Conservation (phyloP, 352 stramenopile species). For the Globisporangium rhizosaccharum region DNA sequence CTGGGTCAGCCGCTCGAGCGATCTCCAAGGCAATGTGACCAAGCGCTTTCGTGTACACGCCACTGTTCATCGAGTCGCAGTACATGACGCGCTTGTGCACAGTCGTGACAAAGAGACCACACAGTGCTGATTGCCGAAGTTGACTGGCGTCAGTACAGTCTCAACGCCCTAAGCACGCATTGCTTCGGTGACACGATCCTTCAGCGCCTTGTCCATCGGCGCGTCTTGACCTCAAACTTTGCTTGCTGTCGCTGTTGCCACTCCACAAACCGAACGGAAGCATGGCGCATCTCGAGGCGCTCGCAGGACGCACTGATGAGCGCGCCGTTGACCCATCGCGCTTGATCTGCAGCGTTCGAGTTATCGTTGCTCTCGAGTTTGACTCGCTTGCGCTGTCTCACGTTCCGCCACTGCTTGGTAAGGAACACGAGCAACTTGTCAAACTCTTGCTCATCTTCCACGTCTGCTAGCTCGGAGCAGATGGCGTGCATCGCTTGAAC, state of each 20-base stretch:
- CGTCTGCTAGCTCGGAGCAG: too few relatives aligned
- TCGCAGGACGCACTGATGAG: background rate
- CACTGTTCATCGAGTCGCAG: background rate
- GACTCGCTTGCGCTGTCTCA: too few relatives aligned
- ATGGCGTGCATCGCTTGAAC: background rate
- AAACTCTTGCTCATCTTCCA: too few relatives aligned
- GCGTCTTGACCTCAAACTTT: background rate
- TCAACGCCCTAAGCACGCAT: background rate
- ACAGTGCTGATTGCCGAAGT: background rate
- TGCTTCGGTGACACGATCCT: background rate
- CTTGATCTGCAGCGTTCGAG: too few relatives aligned
- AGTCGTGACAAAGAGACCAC: background rate
- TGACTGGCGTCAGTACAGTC: background rate
- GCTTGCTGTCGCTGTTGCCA: background rate
- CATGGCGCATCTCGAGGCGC: background rate
- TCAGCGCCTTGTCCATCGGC: background rate
- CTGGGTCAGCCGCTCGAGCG: too few relatives aligned
- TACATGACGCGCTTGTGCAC: background rate
- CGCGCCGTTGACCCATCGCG: background rate
- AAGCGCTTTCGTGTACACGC: too few relatives aligned
- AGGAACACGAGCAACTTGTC: too few relatives aligned
- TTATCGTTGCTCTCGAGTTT: too few relatives aligned
- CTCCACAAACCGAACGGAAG: background rate
- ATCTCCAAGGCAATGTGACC: too few relatives aligned
- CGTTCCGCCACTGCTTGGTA: too few relatives aligned